phyloP scores from a whole-genome alignment of 2,329 filamentous ascomycete species.

The Aspergillus viridinutans region DNA sequence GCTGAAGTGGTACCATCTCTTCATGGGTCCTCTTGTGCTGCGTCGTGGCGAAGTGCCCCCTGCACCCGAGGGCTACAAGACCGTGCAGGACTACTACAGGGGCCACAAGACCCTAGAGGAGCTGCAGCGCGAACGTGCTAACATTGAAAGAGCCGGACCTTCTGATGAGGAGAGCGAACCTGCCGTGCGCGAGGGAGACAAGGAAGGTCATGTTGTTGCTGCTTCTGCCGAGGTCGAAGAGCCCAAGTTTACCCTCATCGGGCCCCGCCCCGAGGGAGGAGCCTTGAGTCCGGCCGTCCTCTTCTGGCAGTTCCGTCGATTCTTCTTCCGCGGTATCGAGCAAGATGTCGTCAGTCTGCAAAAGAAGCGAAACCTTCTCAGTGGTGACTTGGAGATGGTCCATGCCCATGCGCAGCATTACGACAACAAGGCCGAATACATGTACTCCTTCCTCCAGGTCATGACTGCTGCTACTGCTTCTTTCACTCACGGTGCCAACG shows the following conservation, averaged over 20 bases:
- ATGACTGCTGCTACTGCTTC: constrained; percentile 14
- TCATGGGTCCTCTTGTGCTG: constrained; percentile 13
- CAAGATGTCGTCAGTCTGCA: constrained; percentile 14
- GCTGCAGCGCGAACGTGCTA: constrained; percentile 10
- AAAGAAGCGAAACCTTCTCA: constrained; percentile 14
- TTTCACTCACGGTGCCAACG: constrained; percentile 17
- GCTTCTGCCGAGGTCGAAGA: not conserved
- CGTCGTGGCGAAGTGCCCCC: constrained; percentile 13
- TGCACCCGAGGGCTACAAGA: constrained; percentile 3
- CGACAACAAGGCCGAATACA: constrained; percentile 15
- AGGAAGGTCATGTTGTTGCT: not conserved
- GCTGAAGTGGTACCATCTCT: constrained; percentile 10
- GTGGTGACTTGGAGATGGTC: constrained; percentile 12
- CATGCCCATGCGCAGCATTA: constrained; percentile 14
- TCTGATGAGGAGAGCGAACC: constrained; percentile 1
- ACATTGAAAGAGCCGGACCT: not conserved
- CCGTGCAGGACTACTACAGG: constrained; percentile 13
- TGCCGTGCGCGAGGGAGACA: not conserved
- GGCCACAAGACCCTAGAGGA: constrained; percentile 17
- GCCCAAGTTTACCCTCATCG: constrained; percentile 4
- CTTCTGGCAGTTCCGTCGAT: constrained; percentile 12
- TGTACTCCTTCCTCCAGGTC: constrained; percentile 17
- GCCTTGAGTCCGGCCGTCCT: constrained; percentile 10
- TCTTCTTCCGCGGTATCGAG: constrained; percentile 15
- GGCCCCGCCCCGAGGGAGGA: constrained; percentile 13